phyloP scores from a whole-genome alignment of 768 basidiomycete species.

The Xanthoconium stramineum region DNA sequence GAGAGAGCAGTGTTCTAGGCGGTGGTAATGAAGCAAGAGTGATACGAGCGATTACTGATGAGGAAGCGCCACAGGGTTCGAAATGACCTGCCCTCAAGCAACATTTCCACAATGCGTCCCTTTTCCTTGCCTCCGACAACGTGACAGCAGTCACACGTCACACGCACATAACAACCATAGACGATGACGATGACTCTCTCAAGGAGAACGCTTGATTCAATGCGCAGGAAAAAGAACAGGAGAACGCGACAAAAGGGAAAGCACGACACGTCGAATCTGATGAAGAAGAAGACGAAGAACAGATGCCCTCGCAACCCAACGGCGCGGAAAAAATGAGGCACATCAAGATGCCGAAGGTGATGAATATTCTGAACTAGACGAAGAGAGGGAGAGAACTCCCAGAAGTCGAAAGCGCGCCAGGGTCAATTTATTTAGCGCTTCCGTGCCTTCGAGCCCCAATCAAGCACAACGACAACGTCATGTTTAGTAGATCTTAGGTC shows the following conservation, averaged over 20 bases:
- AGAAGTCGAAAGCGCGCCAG: conserved; percentile 65
- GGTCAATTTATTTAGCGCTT: conserved; percentile 59
- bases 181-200: conserved; percentile 25
- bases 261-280: conserved; percentile 31
- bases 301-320: conserved; percentile 20
- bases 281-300: conserved; percentile 28
- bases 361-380: conserved; percentile 32
- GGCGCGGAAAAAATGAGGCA: conserved; percentile 13
- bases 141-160: conserved; percentile 26
- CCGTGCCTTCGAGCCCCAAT: conserved; percentile 39
- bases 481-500: conserved; percentile 67
- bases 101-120: conserved; percentile 16
- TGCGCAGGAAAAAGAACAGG: conserved; percentile 16
- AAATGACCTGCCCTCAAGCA: conserved; percentile 22
- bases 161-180: conserved; percentile 16
- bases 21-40: too few species aligned
- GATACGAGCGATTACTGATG: too few species aligned
- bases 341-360: conserved; percentile 35
- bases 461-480: conserved; percentile 32
- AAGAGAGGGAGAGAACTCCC: conserved; percentile 45
- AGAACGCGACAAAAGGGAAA: conserved; percentile 33
- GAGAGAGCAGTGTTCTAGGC: too few species aligned
- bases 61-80: conserved; percentile 1
- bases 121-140: not conserved
- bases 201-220: conserved; percentile 27